Base-by-base conservation (phyloP, 2,329 filamentous ascomycete species). In the Biscogniauxia sp. region DNA sequence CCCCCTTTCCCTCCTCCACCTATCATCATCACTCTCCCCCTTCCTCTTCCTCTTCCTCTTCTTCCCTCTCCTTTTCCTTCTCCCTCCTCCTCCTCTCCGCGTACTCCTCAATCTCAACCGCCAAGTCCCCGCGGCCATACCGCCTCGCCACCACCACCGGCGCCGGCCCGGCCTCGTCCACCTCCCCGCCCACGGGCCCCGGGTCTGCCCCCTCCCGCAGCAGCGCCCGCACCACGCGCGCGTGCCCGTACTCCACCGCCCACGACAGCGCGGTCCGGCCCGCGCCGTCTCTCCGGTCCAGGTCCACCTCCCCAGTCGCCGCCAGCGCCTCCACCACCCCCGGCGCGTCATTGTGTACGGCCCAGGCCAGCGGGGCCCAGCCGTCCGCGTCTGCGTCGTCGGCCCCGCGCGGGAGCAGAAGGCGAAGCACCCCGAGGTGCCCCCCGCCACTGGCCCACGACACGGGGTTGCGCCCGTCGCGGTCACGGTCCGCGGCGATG, bases 321-420 rank as follows among this genome's bases (percentile, higher is more conserved):
- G 76, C 60, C 37, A 77, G 69, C 1, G 63, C 64, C 60, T 72
- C 66, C 15, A 76, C 68, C 7, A 68, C 71, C 28, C 64, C 58
- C 0, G 73, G 70, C 11, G 64, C 51, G 23, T 65, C 50, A n/a
- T 56, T 59, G 41, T 68, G 65, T 6, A 75, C 67, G 7, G 74
- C 72, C 75, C 73, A 77, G n/a, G 69, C 60, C 19, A 77, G 57
- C 3, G 74, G 75, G 15, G 74, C 73, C 75, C 75, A 77, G 20
- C 66, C 66, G 57, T 74, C 67, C 6, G 69, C 66, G 65, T 78
- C 75, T 25, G 55, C 57, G 7, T 70, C 68, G 59, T 77, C 73
- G 23, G 67, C 3, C 71, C 73, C 37, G 11, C 50, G n/a, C 64
- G 5, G 70, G 2, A 77, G 60, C 8, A 76, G 68, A 54, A 65